Evolutionary conservation across 768 basidiomycete genomes (phyloP), one percentile per base, ranked within the genome.

Genomic region (Mycena alexandri): DNA sequence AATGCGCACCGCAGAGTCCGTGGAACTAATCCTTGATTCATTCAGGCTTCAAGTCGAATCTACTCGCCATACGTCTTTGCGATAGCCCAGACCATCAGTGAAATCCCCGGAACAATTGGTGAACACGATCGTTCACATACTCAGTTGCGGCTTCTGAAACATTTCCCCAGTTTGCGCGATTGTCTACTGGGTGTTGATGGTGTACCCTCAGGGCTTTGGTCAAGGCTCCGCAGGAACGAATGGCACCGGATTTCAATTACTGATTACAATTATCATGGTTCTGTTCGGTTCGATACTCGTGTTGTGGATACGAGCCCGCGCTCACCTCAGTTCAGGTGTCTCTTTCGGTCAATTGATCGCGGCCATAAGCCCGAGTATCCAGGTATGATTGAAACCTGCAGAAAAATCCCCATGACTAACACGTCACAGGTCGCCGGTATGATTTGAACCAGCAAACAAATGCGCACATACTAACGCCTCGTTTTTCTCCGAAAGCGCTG

Each of bases 11-110:
- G 29, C 29, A 29, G 29, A 29, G 29, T 3, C 29, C n/a, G 6
- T 3, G 29, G 29, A 6, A 29, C 29, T 29, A 6, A 29, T 29
- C 3, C 29, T 29, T n/a, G n/a, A n/a, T n/a, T 6, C 29, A 29
- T 3, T 29, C 29, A 29, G 29, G 29, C 92, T 0, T 92, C 90
- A 2, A 93, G 92, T 79, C 87, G 92, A 66, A 95, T 96, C 74
- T 96, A 96, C 78, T 92, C 90, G 0, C 90, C 93, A 0, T 90
- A 89, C 63, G 93, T 94, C 22, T 96, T 96, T 75, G 92, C 94
- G 34, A 85, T 93, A 38, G 89, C 90, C 3, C 95, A 96, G 74
- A 82, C 96, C 25, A 75, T 93, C 16, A 90, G 93, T 47, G 94
- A 97, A 77, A 85, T 93, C 61, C 95, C 94, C 0, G 58, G 62